A percentile compares a stretch with the other conserved stretches of the same genome.
These are phyloP conservation scores for Pisolithus thermaeus DNA, from an alignment of 1,284 basidiomycete genomes.

Conservation along the genomic window DNA sequence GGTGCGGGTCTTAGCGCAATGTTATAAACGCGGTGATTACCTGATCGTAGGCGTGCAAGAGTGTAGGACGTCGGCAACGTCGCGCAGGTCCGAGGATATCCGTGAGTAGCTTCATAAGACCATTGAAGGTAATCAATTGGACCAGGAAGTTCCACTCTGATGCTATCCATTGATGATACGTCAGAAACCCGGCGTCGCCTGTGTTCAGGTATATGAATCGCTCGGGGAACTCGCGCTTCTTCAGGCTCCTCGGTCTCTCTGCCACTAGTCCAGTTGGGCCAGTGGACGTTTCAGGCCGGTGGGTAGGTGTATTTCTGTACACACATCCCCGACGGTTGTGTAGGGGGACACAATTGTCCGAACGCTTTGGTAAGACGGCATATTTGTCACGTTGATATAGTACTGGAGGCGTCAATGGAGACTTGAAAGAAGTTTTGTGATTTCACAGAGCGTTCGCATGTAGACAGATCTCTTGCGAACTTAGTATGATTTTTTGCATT, in stretches of 20 bases:
- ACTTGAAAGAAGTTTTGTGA: conserved; percentile 35
- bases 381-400: conserved; percentile 76
- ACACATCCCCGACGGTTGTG: conserved; percentile 4
- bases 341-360: conserved; percentile 56
- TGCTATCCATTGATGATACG: conserved; percentile 15
- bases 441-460: conserved; percentile 17
- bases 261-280: conserved; percentile 70
- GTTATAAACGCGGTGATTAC: conserved; percentile 31
- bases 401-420: conserved; percentile 45
- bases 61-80: conserved; percentile 26
- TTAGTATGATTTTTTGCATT: conserved; percentile 35
- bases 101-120: conserved; percentile 6
- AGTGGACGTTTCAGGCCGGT: conserved; percentile 55
- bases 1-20: conserved; percentile 69
- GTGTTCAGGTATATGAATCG: conserved; percentile 35
- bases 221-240: conserved; percentile 37
- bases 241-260: conserved; percentile 56
- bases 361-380: conserved; percentile 72
- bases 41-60: conserved; percentile 16
- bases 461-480: conserved; percentile 34
- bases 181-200: conserved; percentile 20
- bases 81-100: conserved; percentile 27
- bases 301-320: conserved; percentile 4
- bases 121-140: conserved; percentile 8
- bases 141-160: conserved; percentile 5